phyloP scores from a whole-genome alignment of 129 eudicot genomes.

The Lactuca saligna region DNA sequence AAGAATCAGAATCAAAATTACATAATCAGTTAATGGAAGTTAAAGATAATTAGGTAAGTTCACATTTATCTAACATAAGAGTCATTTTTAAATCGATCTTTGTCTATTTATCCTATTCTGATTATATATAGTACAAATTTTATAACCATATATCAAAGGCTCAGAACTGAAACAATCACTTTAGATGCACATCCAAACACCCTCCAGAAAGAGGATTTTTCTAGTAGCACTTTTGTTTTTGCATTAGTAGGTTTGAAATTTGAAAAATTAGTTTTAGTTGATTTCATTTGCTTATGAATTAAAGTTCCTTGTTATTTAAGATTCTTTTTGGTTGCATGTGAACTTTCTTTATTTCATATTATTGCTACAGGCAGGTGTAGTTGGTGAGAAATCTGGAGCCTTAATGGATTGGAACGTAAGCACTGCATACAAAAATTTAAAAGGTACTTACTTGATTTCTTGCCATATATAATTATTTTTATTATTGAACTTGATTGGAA shows the following conservation, averaged over 20 bases:
- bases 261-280: constrained; percentile 7
- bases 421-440: constrained; percentile 48
- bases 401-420: constrained; percentile 79
- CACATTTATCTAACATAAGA: background rate
- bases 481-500: background rate
- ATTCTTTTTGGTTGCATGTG: constrained; percentile 11
- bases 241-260: background rate
- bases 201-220: background rate
- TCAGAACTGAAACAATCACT: background rate
- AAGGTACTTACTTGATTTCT: constrained; percentile 48
- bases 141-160: background rate
- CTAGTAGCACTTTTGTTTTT: background rate
- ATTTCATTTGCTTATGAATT: background rate
- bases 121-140: no score
- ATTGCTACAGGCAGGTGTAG: constrained; percentile 44
- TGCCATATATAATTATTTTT: constrained; percentile 5
- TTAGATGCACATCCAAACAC: constrained; percentile 8
- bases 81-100: background rate
- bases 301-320: background rate
- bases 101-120: background rate
- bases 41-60: background rate
- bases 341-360: constrained; percentile 21
- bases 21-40: background rate
- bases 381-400: constrained; percentile 44
- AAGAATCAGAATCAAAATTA: background rate